Evolutionary conservation across 345 rosid species (phyloP), one percentile per base, ranked within the genome.

Genomic region (Gynandropsis gynandra): DNA sequence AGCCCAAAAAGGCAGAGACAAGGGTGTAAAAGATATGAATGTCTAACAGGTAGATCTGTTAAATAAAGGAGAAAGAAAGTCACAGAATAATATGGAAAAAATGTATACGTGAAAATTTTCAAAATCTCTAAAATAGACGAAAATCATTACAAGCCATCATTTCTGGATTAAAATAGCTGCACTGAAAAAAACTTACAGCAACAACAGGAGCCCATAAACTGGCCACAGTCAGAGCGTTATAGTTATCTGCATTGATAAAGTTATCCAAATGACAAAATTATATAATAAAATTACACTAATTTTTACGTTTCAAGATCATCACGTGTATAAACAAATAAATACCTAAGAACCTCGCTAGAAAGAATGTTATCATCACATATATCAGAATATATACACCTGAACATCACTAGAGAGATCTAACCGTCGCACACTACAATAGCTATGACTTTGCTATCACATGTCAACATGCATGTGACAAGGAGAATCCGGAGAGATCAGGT

Each of bases 141-240:
- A 17, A 47, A 39, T 52, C 35, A 33, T 34, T 19, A 36, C 45
- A 52, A 19, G 52, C 17, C 40, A 24, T 61, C 8, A 51, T 58
- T 29, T 36, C 24, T 38, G 50, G 20, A 38, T 39, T 65, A 10
- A 58, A n/a, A 65, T 16, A 58, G 36, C 59, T 8, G 15, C 63
- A 39, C 39, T 52, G 16, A 35, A 42, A 55, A 42, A 29, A 74
- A 80, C 96, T 87, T 80, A 90, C 98, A 66, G 87, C 80, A 29
- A 84, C 42, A 45, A 92, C 89, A 47, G 98, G 98, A 59, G 86
- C 82, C 98, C 98, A 92, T 56, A 92, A 73, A 75, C 72, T 69
- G 54, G 76, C 93, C 66, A 92, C 65, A 31, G 98, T 63, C 70
- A 92, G 55, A 63, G 89, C 89, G 66, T 92, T 82, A 67, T 84